Evolutionary conservation across 1,284 basidiomycete genomes (phyloP).

Genomic region (Trichosporon sp.): DNA sequence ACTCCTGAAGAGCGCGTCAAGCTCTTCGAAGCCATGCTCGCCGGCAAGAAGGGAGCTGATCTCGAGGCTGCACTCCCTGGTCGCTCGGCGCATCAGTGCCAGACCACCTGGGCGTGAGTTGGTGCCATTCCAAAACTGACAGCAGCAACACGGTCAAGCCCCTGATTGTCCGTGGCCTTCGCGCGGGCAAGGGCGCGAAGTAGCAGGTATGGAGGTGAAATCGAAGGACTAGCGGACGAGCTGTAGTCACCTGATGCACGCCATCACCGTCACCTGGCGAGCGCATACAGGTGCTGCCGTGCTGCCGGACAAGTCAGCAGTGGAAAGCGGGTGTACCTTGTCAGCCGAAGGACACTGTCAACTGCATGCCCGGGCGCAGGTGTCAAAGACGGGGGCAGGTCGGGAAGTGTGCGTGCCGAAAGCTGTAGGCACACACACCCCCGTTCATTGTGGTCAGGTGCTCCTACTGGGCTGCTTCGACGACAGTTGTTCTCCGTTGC

Average conservation of each 20-base stretch:
- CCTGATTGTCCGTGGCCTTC: not conserved
- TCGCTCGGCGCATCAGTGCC: not conserved
- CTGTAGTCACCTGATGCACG: not conserved
- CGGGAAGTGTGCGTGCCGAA: too few relatives aligned
- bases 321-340: too few relatives aligned
- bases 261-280: not conserved
- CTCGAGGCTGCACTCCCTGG: not conserved
- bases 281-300: too few relatives aligned
- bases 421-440: too few relatives aligned
- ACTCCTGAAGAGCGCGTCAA: not conserved
- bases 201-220: not conserved
- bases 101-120: not conserved
- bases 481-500: too few relatives aligned
- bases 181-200: not conserved
- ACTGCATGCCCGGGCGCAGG: too few relatives aligned
- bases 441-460: too few relatives aligned
- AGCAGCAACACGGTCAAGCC: constrained; percentile 4
- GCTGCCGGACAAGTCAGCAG: too few relatives aligned
- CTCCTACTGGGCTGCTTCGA: too few relatives aligned
- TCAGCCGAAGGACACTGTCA: too few relatives aligned
- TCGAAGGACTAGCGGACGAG: too few relatives aligned
- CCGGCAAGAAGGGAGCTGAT: not conserved
- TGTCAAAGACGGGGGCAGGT: too few relatives aligned
- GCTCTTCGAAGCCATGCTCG: constrained; percentile 3
- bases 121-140: not conserved